Percentiles rank a stretch among this genome's conserved stretches.
These are phyloP conservation scores for Populus alba DNA, from an alignment of 345 rosid species.

Conservation along the genomic window DNA sequence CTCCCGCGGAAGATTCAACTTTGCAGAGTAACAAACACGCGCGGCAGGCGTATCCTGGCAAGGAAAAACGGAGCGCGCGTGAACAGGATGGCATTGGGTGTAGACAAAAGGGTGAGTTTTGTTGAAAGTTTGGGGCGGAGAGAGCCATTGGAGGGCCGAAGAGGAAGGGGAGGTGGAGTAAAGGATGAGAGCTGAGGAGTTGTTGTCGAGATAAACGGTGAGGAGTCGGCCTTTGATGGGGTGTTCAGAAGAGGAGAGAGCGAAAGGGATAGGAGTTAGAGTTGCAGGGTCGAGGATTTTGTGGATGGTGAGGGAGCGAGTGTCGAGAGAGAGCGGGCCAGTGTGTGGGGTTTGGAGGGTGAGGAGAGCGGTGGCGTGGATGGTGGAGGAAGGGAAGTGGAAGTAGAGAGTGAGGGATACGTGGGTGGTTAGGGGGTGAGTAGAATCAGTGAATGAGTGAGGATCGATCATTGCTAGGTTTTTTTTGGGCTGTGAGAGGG, in stretches of 20 bases:
- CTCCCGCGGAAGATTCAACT: slow-evolving; percentile 56
- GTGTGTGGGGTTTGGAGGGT: slow-evolving; percentile 44
- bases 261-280: slow-evolving; percentile 41
- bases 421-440: slow-evolving; percentile 67
- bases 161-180: slow-evolving; percentile 67
- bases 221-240: slow-evolving; percentile 54
- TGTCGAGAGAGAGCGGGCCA: slow-evolving; percentile 62
- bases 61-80: slow-evolving; percentile 88
- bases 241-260: slow-evolving; percentile 38
- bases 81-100: slow-evolving; percentile 87
- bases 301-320: slow-evolving; percentile 57
- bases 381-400: slow-evolving; percentile 64
- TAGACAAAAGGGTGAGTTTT: slow-evolving; percentile 66
- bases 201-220: slow-evolving; percentile 41
- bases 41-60: slow-evolving; percentile 97
- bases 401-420: slow-evolving; percentile 68
- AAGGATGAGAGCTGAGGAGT: slow-evolving; percentile 39
- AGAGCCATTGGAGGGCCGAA: slow-evolving; percentile 90
- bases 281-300: slow-evolving; percentile 46
- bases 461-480: slow-evolving; percentile 59
- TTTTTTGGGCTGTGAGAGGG: not conserved
- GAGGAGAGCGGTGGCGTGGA: slow-evolving; percentile 77
- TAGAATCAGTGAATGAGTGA: slow-evolving; percentile 74
- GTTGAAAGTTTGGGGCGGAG: slow-evolving; percentile 68
- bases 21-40: slow-evolving; percentile 59